Evolutionary conservation across 2,329 filamentous ascomycete species (phyloP), one percentile per base, ranked within the genome.

Genomic region (Penicillium digitatum): DNA sequence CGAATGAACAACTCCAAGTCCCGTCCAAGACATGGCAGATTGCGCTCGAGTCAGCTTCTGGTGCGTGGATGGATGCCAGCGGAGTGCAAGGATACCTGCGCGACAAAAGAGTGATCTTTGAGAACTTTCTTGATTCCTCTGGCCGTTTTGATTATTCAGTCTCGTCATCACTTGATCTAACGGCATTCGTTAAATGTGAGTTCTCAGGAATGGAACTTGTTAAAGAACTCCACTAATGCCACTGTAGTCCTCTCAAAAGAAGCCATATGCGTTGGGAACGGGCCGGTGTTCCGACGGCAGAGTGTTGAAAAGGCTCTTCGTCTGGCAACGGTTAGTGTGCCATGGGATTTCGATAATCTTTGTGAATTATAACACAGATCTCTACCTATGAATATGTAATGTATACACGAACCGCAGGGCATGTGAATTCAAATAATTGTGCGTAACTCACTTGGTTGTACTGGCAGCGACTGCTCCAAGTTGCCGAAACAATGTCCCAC

Each of bases 41-140:
- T 27, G 55, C 61, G 4, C 40, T 51, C 24, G 52, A 61, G 35
- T 57, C 61, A 1, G 52, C 38, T 8, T 24, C 52, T 46, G 63
- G 56, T 35, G 56, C 58, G 16, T 65, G 60, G 59, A 40, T 67
- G 48, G 64, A 67, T 58, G 61, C 62, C n/a, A 59, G 39, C 44
- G 63, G 59, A n/a, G 62, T 66, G n/a, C 64, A 66, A 49, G 54
- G 27, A 45, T 52, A 61, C 18, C 34, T 66, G 40, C 54, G 52
- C n/a, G 56, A 62, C 20, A 62, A 53, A 20, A 57, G 56, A 24
- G 54, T 61, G 43, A 45, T 53, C 34, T 26, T 61, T 35, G 54
- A 61, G 20, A 58, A 52, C 38, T 53, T 50, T 7, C 12, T 46
- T n/a, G 53, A 45, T 38, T 55, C 54, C 7, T 39, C 47, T 47